A percentile compares a stretch with the other conserved stretches of the same genome.
Evolutionary conservation across 495 filamentous ascomycete genomes (phyloP).

Genomic region (Tetracladium setigerum): DNA sequence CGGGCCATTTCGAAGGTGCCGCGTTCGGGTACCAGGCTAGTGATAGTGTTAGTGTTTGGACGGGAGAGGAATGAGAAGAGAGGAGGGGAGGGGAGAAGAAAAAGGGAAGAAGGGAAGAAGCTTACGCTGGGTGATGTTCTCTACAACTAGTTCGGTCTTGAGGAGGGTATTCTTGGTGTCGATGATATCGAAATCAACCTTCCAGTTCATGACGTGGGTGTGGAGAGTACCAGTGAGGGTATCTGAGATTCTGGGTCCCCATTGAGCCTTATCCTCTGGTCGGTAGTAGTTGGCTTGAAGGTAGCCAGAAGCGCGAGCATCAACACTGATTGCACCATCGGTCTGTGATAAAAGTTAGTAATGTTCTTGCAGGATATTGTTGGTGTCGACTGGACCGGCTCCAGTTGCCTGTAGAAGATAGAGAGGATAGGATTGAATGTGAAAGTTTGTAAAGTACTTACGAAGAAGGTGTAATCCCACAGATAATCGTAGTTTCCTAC

Average conservation of each 20-base stretch:
- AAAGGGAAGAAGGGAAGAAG: not conserved
- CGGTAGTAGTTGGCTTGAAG: conserved; percentile 44
- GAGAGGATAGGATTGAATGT: no score
- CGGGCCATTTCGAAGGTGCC: conserved; percentile 40
- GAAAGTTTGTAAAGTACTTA: conserved; percentile 9
- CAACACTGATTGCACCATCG: conserved; percentile 47
- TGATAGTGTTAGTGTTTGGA: no score
- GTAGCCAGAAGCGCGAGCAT: conserved; percentile 50
- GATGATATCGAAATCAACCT: conserved; percentile 46
- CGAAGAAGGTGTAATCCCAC: conserved; percentile 38
- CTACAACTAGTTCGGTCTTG: conserved; percentile 31
- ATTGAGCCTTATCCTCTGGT: conserved; percentile 22
- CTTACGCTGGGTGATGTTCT: conserved; percentile 31
- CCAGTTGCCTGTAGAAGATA: no score
- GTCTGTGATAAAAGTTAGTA: no score
- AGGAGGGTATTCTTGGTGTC: conserved; percentile 39
- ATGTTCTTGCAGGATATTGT: no score
- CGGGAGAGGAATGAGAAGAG: not conserved
- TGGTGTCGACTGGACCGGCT: no score
- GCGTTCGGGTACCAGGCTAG: conserved; percentile 37
- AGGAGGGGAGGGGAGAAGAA: not conserved
- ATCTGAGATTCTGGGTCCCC: conserved; percentile 41
- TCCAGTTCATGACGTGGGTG: conserved; percentile 46
- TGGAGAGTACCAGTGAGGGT: conserved; percentile 39
- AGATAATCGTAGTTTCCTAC: conserved; percentile 50